Conservation (phyloP, 192 early-diverging fungal species). For the Backusella australiensis region DNA sequence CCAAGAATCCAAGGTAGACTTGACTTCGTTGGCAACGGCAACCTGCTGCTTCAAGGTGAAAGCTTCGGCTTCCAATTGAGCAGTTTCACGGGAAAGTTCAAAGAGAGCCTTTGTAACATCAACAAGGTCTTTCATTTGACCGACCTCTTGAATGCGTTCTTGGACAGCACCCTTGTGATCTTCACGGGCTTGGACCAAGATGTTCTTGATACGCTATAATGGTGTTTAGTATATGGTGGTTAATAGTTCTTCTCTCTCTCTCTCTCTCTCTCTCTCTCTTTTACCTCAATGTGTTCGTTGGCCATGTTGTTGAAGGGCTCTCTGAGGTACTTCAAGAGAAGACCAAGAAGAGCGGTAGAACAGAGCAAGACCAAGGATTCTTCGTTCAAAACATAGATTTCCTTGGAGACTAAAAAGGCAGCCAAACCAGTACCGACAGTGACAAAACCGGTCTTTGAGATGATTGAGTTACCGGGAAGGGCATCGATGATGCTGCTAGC, state of each 20-base stretch:
- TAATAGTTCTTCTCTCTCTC: too few species aligned
- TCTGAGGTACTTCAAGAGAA: slow-evolving; percentile 77
- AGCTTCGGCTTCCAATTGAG: slow-evolving; percentile 89
- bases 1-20: slow-evolving; percentile 92
- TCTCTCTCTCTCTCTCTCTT: too few species aligned
- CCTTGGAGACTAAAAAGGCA: slow-evolving; percentile 91
- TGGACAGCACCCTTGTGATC: slow-evolving; percentile 92
- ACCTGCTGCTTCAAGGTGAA: slow-evolving; percentile 94
- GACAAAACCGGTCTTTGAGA: slow-evolving; percentile 88
- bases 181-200: slow-evolving; percentile 79
- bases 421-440: slow-evolving; percentile 80
- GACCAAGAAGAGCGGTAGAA: slow-evolving; percentile 75
- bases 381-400: slow-evolving; percentile 96
- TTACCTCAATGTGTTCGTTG: slow-evolving; percentile 47
- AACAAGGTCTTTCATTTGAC: slow-evolving; percentile 91
- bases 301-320: slow-evolving; percentile 84
- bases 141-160: slow-evolving; percentile 87
- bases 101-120: slow-evolving; percentile 92
- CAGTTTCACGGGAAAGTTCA: slow-evolving; percentile 94
- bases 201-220: slow-evolving; percentile 72
- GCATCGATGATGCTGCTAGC: slow-evolving; percentile 89
- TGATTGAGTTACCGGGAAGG: slow-evolving; percentile 86
- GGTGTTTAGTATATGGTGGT: too few species aligned
- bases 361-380: slow-evolving; percentile 84
- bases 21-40: slow-evolving; percentile 76